Percentiles rank a stretch among this genome's conserved stretches.
Evolutionary conservation across 2,329 filamentous ascomycete genomes (phyloP).

Genomic region (Cladosporium sphaerospermum): DNA sequence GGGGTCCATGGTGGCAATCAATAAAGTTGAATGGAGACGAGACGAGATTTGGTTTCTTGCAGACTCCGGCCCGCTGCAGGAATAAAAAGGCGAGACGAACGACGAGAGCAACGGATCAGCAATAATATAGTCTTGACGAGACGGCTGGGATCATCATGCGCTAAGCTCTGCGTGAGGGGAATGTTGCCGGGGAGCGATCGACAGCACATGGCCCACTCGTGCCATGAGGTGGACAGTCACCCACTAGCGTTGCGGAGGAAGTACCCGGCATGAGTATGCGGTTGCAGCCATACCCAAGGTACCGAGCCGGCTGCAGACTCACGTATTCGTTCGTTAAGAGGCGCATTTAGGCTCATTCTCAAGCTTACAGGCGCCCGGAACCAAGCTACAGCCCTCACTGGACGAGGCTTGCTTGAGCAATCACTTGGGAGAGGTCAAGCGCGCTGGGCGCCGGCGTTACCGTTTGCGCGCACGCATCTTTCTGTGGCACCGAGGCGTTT

Average conservation of each 20-base stretch:
- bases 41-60: not conserved
- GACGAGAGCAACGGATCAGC: not conserved
- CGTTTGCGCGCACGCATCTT: too few relatives aligned
- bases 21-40: not conserved
- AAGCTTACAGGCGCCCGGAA: slow-evolving; percentile 3
- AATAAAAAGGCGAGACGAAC: too few relatives aligned
- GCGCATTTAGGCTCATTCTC: slow-evolving; percentile 4
- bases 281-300: not conserved
- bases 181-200: slow-evolving; percentile 5
- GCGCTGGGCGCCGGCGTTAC: not conserved
- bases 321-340: not conserved
- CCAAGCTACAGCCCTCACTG: not conserved
- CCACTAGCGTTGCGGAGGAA: slow-evolving; percentile 2
- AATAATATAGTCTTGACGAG: slow-evolving; percentile 8
- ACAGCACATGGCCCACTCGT: slow-evolving; percentile 11
- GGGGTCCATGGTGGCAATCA: slow-evolving; percentile 2
- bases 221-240: slow-evolving; percentile 4
- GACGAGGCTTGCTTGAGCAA: not conserved
- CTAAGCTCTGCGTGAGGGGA: slow-evolving; percentile 9
- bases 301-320: not conserved
- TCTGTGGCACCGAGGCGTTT: too few relatives aligned
- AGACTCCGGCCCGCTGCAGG: too few relatives aligned
- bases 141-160: not conserved
- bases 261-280: not conserved
- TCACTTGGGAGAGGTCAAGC: not conserved